Evolutionary conservation across 108 stramenopile species (phyloP).

Genomic region (Nannochloropsis salina): DNA sequence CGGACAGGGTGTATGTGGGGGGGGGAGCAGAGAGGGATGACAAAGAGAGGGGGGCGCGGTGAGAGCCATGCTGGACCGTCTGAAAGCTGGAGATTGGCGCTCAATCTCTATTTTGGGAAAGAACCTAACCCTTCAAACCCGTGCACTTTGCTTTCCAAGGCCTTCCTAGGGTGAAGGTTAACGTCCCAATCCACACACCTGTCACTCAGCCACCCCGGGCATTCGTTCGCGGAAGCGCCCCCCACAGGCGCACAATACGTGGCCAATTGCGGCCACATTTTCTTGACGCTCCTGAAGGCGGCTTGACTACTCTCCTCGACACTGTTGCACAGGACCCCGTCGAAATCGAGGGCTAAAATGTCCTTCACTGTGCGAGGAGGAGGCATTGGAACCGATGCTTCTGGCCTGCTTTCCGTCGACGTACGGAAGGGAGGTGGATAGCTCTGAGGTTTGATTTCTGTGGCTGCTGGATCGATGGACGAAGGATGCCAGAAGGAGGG

Average conservation of each 20-base stretch:
- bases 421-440: neutral
- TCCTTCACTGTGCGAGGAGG: neutral
- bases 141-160: too few species aligned
- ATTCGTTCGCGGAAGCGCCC: neutral
- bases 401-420: neutral
- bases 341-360: neutral
- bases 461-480: neutral
- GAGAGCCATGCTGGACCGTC: conserved; percentile 32
- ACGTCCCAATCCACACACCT: neutral
- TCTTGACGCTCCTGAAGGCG: conserved; percentile 26
- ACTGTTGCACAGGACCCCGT: conserved; percentile 45
- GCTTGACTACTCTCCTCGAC: conserved; percentile 33
- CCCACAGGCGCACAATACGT: conserved; percentile 13
- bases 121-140: too few species aligned
- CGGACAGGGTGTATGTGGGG: neutral
- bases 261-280: conserved; percentile 27
- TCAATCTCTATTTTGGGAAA: too few species aligned
- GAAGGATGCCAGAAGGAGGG: conserved; percentile 19
- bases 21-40: conserved; percentile 14
- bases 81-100: neutral
- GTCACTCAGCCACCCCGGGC: neutral
- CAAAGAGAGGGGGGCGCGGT: neutral
- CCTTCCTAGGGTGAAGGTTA: too few species aligned
- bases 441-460: neutral
- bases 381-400: neutral